A percentile compares a stretch with the other conserved stretches of the same genome.
Conservation (phyloP, 768 basidiomycete species). For the Butyriboletus loyo region DNA sequence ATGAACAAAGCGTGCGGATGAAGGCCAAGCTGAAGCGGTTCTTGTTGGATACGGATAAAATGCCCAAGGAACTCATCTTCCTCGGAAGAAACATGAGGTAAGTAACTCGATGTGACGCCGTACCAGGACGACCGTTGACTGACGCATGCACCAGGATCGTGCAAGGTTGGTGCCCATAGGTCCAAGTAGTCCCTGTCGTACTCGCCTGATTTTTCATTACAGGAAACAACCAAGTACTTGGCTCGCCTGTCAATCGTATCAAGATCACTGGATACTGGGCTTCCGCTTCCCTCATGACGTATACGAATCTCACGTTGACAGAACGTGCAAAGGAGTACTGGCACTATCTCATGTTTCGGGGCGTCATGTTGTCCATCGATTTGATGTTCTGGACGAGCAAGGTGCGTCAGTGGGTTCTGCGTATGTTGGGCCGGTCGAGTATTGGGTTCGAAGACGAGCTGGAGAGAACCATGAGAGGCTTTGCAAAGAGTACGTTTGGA, state of each 20-base stretch:
- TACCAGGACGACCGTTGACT: not conserved
- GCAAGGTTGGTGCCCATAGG: slow-evolving; percentile 27
- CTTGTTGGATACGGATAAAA: slow-evolving; percentile 68
- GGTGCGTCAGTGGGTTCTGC: slow-evolving; percentile 48
- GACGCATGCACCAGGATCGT: slow-evolving; percentile 29
- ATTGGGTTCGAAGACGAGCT: slow-evolving; percentile 78
- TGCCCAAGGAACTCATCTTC: slow-evolving; percentile 77
- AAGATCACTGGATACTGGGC: slow-evolving; percentile 88
- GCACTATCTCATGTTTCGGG: slow-evolving; percentile 59
- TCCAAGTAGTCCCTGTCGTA: not conserved
- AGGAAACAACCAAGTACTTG: slow-evolving; percentile 81
- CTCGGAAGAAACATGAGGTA: slow-evolving; percentile 75
- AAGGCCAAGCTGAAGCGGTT: slow-evolving; percentile 66
- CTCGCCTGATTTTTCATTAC: not conserved
- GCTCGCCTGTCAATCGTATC: slow-evolving; percentile 86
- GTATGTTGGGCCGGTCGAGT: slow-evolving; percentile 36
- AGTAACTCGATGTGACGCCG: not conserved
- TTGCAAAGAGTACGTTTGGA: slow-evolving; percentile 79
- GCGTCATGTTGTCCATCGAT: slow-evolving; percentile 68
- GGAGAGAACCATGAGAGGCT: slow-evolving; percentile 66
- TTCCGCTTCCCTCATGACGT: slow-evolving; percentile 57
- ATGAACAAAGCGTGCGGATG: slow-evolving; percentile 66
- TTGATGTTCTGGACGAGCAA: slow-evolving; percentile 64
- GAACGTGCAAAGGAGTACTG: slow-evolving; percentile 51
- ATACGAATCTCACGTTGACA: slow-evolving; percentile 38